These are phyloP conservation scores for Rhizopogon rudus DNA, from an alignment of 768 basidiomycete species.

Conservation along the genomic window DNA sequence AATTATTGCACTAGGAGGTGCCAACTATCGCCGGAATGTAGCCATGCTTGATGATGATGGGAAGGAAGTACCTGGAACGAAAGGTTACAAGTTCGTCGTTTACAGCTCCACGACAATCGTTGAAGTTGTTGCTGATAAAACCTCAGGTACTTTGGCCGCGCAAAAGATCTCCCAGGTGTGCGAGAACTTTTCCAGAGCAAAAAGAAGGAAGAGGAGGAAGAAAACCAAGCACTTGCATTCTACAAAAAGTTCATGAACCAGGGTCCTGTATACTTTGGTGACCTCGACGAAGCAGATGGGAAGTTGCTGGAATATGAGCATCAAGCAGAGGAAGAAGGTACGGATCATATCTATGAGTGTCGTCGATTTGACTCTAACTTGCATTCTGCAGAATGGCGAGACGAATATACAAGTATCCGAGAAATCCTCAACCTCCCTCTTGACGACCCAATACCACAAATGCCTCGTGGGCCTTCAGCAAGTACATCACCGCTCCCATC, in stretches of 20 bases:
- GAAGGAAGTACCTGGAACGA: slow-evolving; percentile 92
- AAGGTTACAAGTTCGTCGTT: slow-evolving; percentile 86
- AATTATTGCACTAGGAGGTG: slow-evolving; percentile 92
- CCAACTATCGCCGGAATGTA: slow-evolving; percentile 91
- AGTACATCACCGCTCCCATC: slow-evolving; percentile 17
- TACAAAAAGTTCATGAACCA: slow-evolving; percentile 90
- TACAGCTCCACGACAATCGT: background rate
- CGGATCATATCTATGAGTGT: slow-evolving; percentile 20
- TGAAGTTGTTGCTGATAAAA: background rate
- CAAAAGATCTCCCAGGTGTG: slow-evolving; percentile 93
- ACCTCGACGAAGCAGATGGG: slow-evolving; percentile 73
- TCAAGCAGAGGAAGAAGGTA: slow-evolving; percentile 70
- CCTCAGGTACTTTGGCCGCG: slow-evolving; percentile 89
- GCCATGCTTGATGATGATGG: slow-evolving; percentile 95
- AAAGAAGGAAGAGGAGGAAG: slow-evolving; percentile 86
- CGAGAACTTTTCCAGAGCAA: slow-evolving; percentile 89
- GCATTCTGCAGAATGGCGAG: slow-evolving; percentile 54
- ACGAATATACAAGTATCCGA: slow-evolving; percentile 50
- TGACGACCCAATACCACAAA: slow-evolving; percentile 47
- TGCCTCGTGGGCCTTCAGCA: slow-evolving; percentile 33
- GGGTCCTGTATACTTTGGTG: slow-evolving; percentile 87
- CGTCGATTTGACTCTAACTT: background rate
- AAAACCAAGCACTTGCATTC: slow-evolving; percentile 66
- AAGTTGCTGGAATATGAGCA: slow-evolving; percentile 68
- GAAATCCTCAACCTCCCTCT: slow-evolving; percentile 46